Evolutionary conservation across 2,329 filamentous ascomycete genomes (phyloP), one percentile per base, ranked within the genome.

Genomic region (Colletotrichum tropicale): DNA sequence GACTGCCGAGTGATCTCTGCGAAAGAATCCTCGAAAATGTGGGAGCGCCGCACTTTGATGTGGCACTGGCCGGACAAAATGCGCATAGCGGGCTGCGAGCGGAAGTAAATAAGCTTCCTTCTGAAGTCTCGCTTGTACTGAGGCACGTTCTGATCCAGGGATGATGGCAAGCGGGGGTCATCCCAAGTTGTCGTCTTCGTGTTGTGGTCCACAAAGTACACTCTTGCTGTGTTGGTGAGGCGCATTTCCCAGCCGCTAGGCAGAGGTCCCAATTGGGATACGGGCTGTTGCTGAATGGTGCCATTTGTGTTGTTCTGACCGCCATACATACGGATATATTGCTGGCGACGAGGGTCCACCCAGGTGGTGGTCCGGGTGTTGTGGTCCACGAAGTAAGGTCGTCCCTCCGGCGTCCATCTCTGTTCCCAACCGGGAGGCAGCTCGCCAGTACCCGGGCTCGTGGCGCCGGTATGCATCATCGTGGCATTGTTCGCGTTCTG

Each of bases 161-260:
- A 98, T 4, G 96, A 98, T 28, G 97, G 97, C 79, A 99, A 88
- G 82, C 97, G 92, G 43, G 97, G 97, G 82, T 99, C 97, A 82
- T 99, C 97, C 97, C 97, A 99, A 1, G 97, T 99, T 5, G 97
- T 99, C 0, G 97, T 99, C 89, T 99, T 99, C 60, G 97, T 99
- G 87, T 99, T 99, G 87, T 99, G 97, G 82, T 99, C 97, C 60
- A 99, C 97, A 85, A 99, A 99, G 87, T 99, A 99, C 18, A 99
- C 97, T 75, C 97, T 92, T 32, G 97, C 97, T 16, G 97, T 99
- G 85, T 99, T 98, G 69, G 97, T 99, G 67, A 99, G 92, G 76
- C 97, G 95, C 97, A 99, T 99, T 89, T 99, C 97, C 97, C 97
- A 99, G 4, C 97, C 97, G 81, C 97, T 98, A 5, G 97, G 97